Evolutionary conservation across 495 filamentous ascomycete species (phyloP).

Genomic region (Penicillium simplicissimum): DNA sequence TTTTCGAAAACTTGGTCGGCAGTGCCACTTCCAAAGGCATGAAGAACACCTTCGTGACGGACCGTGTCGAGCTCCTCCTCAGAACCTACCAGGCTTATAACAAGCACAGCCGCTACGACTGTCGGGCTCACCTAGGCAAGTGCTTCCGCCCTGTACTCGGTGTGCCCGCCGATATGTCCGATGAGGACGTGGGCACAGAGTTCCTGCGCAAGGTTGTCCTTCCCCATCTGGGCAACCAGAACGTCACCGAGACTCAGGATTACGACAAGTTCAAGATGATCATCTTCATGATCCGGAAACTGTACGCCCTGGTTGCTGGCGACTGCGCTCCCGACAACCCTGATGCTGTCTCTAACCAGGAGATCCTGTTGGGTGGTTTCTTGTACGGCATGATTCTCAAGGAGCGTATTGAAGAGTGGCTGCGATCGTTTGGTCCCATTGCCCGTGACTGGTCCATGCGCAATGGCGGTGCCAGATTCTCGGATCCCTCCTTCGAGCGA

Average conservation of each 20-base stretch:
- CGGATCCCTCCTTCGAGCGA: constrained; percentile 67
- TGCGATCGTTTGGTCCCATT: constrained; percentile 61
- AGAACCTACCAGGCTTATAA: constrained; percentile 90
- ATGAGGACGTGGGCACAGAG: constrained; percentile 86
- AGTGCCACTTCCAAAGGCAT: constrained; percentile 68
- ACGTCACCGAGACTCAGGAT: constrained; percentile 79
- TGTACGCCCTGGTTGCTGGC: constrained; percentile 88
- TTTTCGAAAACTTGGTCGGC: constrained; percentile 89
- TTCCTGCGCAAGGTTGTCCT: constrained; percentile 88
- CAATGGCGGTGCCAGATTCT: constrained; percentile 63
- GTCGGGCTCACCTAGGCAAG: constrained; percentile 78
- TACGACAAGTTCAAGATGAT: constrained; percentile 92
- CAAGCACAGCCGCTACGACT: constrained; percentile 74
- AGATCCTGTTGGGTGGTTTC: constrained; percentile 88
- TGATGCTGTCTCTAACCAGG: constrained; percentile 92
- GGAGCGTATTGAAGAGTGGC: constrained; percentile 86
- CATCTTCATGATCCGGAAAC: constrained; percentile 92
- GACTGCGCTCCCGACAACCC: constrained; percentile 94
- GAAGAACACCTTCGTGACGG: constrained; percentile 89
- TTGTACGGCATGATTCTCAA: constrained; percentile 95
- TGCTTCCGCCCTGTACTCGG: constrained; percentile 86
- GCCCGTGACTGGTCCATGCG: constrained; percentile 70
- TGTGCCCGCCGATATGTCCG: constrained; percentile 73
- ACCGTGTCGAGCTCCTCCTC: constrained; percentile 87
- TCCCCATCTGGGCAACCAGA: constrained; percentile 79